Evolutionary conservation across 495 filamentous ascomycete species (phyloP), one percentile per base, ranked within the genome.

Genomic region (Daldinia vernicosa): DNA sequence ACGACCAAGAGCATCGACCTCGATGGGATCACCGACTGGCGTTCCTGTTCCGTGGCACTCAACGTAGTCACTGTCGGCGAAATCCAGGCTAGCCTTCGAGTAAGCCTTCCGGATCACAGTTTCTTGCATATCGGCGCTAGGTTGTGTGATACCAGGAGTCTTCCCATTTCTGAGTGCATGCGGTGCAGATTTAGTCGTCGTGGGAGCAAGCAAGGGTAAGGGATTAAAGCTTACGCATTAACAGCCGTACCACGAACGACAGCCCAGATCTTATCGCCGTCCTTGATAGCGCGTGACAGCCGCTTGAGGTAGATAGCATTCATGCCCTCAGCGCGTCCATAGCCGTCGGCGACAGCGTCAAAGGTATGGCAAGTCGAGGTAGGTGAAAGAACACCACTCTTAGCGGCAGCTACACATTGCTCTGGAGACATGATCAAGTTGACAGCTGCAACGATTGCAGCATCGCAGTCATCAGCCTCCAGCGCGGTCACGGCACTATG

Each of bases 361-460:
- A 40, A 40, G 2, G 14, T 40, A 6, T 40, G 37, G 14, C 37
- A 40, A n/a, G 54, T 35, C 4, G 19, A 26, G 9, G 17, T 11
- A 17, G 19, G 19, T 14, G 45, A 51, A 9, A 51, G 19, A 55
- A 85, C 75, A n/a, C 83, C 81, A 0, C 72, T 66, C 26, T 82
- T 81, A 14, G 66, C 72, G 24, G 67, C 67, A 12, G 55, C 65
- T n/a, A 78, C 63, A 7, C 78, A 76, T 12, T 72, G 70, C 6
- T 76, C 76, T 2, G 79, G 75, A 15, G 60, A 65, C 14, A 75
- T 71, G 28, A 84, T 76, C 0, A 81, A 66, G 40, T 82, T 83
- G n/a, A 76, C 64, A 1, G 77, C 79, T 1, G 75, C 79, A 8
- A 81, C 81, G 15, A 86, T 66, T 6, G 82, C 80, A 8, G 37